These are phyloP conservation scores for Dalbergia cochinchinensis DNA, from an alignment of 306 rosid genomes.

Conservation along the genomic window DNA sequence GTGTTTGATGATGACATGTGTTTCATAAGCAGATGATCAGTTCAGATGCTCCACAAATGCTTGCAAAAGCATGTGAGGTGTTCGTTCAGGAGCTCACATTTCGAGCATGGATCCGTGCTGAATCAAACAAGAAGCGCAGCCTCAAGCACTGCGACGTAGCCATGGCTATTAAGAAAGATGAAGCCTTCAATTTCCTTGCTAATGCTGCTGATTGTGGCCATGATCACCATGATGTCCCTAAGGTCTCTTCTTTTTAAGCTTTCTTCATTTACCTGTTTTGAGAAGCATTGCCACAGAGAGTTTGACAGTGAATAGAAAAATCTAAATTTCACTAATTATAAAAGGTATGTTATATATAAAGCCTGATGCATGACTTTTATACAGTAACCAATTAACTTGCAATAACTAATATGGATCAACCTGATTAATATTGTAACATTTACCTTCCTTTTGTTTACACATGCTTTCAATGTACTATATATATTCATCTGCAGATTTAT, in stretches of 20 bases:
- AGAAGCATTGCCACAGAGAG: background rate
- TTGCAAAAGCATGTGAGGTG: slow-evolving; percentile 54
- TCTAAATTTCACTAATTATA: no score
- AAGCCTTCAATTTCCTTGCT: slow-evolving; percentile 38
- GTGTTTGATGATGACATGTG: background rate
- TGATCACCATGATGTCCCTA: background rate
- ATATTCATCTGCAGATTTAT: background rate
- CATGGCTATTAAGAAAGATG: slow-evolving; percentile 21
- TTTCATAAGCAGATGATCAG: slow-evolving; percentile 35
- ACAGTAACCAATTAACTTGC: no score
- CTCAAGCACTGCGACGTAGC: slow-evolving; percentile 44
- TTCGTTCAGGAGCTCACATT: slow-evolving; percentile 54
- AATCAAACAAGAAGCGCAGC: slow-evolving; percentile 40
- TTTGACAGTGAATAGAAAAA: no score
- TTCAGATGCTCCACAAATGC: slow-evolving; percentile 42
- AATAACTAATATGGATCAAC: no score
- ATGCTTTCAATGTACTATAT: background rate
- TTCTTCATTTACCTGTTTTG: background rate
- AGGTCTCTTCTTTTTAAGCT: background rate
- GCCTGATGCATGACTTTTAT: no score
- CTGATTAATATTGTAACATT: no score
- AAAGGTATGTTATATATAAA: no score
- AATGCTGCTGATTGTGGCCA: slow-evolving; percentile 12
- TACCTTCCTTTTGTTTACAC: background rate
- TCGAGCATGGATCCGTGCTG: slow-evolving; percentile 46